Percentiles rank a stretch among this genome's conserved stretches.
Evolutionary conservation across 2,329 filamentous ascomycete genomes (phyloP).

Genomic region (Tetracladium maxilliforme): DNA sequence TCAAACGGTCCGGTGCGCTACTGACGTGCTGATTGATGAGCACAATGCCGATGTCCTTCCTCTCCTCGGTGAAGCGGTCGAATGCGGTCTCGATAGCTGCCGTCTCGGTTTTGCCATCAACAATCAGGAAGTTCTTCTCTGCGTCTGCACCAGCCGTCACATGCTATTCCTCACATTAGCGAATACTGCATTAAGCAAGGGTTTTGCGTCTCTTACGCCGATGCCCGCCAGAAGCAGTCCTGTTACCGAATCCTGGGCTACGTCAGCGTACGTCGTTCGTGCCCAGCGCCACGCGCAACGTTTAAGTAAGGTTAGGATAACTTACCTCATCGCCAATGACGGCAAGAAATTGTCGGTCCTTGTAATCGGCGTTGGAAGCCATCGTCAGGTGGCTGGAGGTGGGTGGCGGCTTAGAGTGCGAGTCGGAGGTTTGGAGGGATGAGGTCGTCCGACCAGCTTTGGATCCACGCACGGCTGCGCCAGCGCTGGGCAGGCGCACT

Average conservation of each 20-base stretch:
- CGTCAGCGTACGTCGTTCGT: constrained; percentile 7
- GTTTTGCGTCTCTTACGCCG: constrained; percentile 43
- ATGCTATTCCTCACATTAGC: constrained; percentile 40
- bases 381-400: no score
- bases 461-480: no score
- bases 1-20: constrained; percentile 4
- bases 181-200: neutral
- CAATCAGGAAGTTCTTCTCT: constrained; percentile 96
- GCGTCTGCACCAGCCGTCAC: constrained; percentile 78
- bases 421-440: no score
- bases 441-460: no score
- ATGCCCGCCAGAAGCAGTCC: constrained; percentile 90
- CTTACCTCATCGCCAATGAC: constrained; percentile 92
- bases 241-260: constrained; percentile 94
- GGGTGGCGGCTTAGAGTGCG: no score
- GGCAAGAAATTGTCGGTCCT: constrained; percentile 89
- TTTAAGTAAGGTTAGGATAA: constrained; percentile 1
- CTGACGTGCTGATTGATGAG: constrained; percentile 94
- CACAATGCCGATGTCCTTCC: constrained; percentile 94
- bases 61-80: constrained; percentile 70
- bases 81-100: constrained; percentile 81
- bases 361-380: no score
- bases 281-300: constrained; percentile 9
- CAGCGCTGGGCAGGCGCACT: no score
- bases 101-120: constrained; percentile 85